Conservation (phyloP, 441 rosid species). For the Gossypium trilobum region DNA sequence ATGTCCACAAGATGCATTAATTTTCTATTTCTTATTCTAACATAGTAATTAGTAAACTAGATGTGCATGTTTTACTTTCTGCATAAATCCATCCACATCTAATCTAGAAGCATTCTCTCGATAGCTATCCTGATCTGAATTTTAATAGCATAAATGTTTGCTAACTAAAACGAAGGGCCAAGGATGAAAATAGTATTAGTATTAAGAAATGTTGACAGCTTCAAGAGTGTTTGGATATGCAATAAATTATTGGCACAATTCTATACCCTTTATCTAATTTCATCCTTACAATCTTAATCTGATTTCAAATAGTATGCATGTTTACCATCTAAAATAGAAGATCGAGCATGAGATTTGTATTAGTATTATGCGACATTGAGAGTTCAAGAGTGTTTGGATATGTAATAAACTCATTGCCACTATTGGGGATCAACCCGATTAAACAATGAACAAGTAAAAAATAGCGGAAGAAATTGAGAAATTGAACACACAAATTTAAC, state of each 20-base stretch:
- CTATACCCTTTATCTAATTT: not conserved
- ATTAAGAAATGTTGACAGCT: not conserved
- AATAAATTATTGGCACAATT: not conserved
- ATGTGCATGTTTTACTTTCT: not conserved
- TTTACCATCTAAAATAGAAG: not conserved
- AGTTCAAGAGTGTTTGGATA: too few species aligned
- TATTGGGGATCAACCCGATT: too few species aligned
- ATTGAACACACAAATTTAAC: too few species aligned
- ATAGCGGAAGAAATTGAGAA: too few species aligned
- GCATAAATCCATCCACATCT: not conserved
- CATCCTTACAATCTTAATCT: not conserved
- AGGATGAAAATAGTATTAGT: not conserved
- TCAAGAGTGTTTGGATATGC: not conserved
- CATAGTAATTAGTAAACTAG: not conserved
- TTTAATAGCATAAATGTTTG: not conserved
- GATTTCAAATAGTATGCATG: not conserved
- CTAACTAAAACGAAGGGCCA: not conserved
- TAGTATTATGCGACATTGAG: too few species aligned
- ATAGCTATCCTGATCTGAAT: not conserved
- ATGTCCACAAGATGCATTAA: not conserved
- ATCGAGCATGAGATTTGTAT: not conserved
- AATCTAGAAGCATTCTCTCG: not conserved
- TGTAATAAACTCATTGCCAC: too few species aligned
- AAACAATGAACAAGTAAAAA: too few species aligned
- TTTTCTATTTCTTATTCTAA: not conserved